Conservation (phyloP, 345 rosid species). For the Cardamine chenopodiifolia region DNA sequence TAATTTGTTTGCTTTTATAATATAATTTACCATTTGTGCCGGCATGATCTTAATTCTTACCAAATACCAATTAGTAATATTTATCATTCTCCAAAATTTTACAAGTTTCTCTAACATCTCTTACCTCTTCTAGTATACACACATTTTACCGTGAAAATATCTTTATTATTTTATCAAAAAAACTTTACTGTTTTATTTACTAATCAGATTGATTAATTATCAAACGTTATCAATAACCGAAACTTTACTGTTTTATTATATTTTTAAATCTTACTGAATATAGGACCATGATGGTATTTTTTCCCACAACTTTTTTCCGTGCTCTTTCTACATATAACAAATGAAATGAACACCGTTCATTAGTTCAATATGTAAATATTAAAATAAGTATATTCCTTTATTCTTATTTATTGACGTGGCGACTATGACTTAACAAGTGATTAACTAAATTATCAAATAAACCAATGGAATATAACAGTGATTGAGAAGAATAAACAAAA, state of each 20-base stretch:
- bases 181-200: not conserved
- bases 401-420: constrained; percentile 35
- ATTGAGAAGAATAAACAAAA: constrained; percentile 21
- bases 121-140: not conserved
- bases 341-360: constrained; percentile 33
- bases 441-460: constrained; percentile 29
- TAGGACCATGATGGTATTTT: constrained; percentile 23
- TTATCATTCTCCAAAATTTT: not conserved
- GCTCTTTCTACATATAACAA: constrained; percentile 1
- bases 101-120: not conserved
- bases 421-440: constrained; percentile 46
- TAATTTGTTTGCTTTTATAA: too few relatives aligned
- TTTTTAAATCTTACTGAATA: not conserved
- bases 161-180: not conserved
- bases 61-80: too few relatives aligned
- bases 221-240: not conserved
- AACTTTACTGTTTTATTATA: not conserved
- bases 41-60: too few relatives aligned
- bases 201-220: not conserved
- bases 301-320: constrained; percentile 5
- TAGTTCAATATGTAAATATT: constrained; percentile 18
- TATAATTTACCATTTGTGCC: too few relatives aligned
- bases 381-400: constrained; percentile 35
- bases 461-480: constrained; percentile 33
- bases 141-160: not conserved